Base-by-base conservation (phyloP, 2,329 filamentous ascomycete genomes). In the Fusarium albosuccineum region DNA sequence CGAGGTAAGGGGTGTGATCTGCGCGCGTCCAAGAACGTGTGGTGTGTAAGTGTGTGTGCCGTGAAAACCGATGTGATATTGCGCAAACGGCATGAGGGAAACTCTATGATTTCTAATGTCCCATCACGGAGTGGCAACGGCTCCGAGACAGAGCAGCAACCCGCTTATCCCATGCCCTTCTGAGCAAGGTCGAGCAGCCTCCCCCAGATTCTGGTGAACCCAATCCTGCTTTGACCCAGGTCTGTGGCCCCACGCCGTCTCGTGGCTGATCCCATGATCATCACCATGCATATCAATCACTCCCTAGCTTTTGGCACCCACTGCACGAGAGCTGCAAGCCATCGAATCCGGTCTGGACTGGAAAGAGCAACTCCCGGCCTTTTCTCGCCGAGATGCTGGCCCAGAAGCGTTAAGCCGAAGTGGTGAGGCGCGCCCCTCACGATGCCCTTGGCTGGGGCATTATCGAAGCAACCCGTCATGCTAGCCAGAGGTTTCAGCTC, bases 211-310 rank as follows among this genome's bases (percentile, higher is more conserved):
- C 45, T 41, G 26, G 33, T 55, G 16, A 54, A 54, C 29, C 53
- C 57, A 68, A 68, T 55, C 48, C 61, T 66, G 61, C 41, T 68
- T 62, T 62, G 41, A 54, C 51, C 60, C 56, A 56, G 57, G 49
- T 46, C 58, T 45, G 53, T 63, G 45, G 65, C 54, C 30, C 30
- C 40, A 58, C 22, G 4, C 46, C 36, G 46, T 46, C 52, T 37
- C 52, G 41, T 55, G 52, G 41, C 39, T 50, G 65, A 48, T 54
- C 66, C 54, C 44, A 68, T 68, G 66, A 69, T 66, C 62, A 60
- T 40, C 17, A 39, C 45, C 44, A 39, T 57, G 44, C 22, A 16
- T 14, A 27, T 16, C 41, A 14, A 22, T 22, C 17, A 11, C 33
- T 30, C 39, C 39, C 61, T 46, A 41, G 33, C 36, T 54, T 44